Evolutionary conservation across 495 filamentous ascomycete species (phyloP).

Genomic region (Annulohypoxylon moriforme): DNA sequence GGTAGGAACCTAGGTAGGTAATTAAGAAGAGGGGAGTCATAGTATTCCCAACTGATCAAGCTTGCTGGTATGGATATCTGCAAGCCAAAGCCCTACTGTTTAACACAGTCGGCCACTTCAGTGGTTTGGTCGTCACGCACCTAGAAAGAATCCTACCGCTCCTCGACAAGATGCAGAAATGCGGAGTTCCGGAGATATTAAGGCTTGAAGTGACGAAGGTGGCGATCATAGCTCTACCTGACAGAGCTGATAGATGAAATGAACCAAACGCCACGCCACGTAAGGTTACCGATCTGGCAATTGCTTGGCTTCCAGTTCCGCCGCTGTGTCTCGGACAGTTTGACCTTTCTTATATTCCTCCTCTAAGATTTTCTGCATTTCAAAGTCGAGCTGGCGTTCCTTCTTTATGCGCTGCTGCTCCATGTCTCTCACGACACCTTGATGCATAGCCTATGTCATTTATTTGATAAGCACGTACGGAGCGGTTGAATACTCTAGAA

Average conservation of each 20-base stretch:
- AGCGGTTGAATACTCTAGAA: background rate
- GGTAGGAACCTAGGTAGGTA: too few relatives aligned
- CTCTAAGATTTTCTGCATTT: constrained; percentile 86
- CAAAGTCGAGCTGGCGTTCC: constrained; percentile 91
- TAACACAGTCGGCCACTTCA: too few relatives aligned
- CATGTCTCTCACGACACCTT: constrained; percentile 92
- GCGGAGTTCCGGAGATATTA: background rate
- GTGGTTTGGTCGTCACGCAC: background rate
- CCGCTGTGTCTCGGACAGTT: constrained; percentile 57
- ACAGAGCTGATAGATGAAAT: background rate
- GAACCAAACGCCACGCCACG: background rate
- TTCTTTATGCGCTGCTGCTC: constrained; percentile 91
- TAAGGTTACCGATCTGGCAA: constrained; percentile 39
- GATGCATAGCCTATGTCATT: constrained; percentile 86
- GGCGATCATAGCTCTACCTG: background rate
- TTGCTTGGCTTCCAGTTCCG: constrained; percentile 37
- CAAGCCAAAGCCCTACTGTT: too few relatives aligned
- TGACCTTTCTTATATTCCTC: constrained; percentile 92
- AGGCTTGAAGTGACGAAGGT: background rate
- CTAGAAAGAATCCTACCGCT: background rate
- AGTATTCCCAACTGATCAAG: too few relatives aligned
- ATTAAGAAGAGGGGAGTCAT: too few relatives aligned
- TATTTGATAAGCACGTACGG: background rate
- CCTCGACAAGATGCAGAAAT: background rate
- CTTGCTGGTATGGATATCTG: too few relatives aligned